Base-by-base conservation (phyloP, 2,329 filamentous ascomycete species). In the Cordyceps militaris region DNA sequence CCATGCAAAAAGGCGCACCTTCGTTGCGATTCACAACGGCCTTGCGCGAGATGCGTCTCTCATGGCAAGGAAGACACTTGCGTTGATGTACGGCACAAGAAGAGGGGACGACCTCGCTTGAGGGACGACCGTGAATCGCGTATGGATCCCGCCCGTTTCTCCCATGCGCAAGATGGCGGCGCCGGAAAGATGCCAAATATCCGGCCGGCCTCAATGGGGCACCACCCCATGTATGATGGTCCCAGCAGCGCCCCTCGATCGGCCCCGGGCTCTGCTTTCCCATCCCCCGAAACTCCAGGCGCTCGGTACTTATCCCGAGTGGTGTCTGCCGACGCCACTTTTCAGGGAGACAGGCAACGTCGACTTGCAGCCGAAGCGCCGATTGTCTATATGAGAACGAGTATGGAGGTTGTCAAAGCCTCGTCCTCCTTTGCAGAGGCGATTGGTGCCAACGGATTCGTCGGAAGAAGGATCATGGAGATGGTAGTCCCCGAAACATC, bases 1-100 rank as follows among this genome's bases (percentile, higher is more conserved):
- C 90, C 91, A 60, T 94, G 89, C 75, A 93, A 93, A 70, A 85
- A 84, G 70, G 89, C 89, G 38, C 89, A 94, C 80, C 79, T 94
- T 62, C 79, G 84, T 82, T 85, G 73, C 68, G 76, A 48, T 87
- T 85, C 88, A 52, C 86, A 90, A 70, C 80, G 89, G 58, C 89
- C 89, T 28, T 94, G 89, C 68, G 86, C 86, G 28, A 82, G 89
- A 67, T 94, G 89, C 68, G 75, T 88, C 34, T 84, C 84, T 65
- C 90, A 89, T 66, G 87, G 88, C 60, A 94, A 93, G 66, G 79
- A 93, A 76, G 88, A 91, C 59, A 80, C 85, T 8, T 94, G 89
- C 67, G 78, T 90, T 64, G 89, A 94, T 71, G 89, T 94, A 34
- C 87, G 91, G 67, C 89, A 94, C 72, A 94, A 93, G 72, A 94